Evolutionary conservation across 2,329 filamentous ascomycete species (phyloP), one percentile per base, ranked within the genome.

Genomic region (Endoconidiophora laricicola): DNA sequence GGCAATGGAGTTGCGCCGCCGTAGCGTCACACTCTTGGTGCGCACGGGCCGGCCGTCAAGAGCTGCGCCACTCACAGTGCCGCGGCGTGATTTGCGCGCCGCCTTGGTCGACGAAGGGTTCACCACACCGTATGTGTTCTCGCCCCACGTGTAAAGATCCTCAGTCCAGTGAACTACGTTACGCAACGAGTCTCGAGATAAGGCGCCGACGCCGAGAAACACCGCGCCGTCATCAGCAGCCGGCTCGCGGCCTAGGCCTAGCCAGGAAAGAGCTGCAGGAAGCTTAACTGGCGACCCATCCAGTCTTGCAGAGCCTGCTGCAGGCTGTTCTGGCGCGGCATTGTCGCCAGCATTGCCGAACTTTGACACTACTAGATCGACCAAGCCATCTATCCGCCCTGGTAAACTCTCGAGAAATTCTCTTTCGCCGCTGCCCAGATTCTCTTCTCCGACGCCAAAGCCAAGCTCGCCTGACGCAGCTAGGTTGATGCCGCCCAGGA

Each of bases 401-500:
- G 86, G 78, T 54, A 94, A 78, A n/a, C 86, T 86, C 63, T 96
- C 90, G 1, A 98, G 69, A 0, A 96, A 90, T 58, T 93, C 90
- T 58, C 90, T 74, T 66, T 96, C 90, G 29, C 87, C 87, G 61
- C 90, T 95, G 3, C 90, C 90, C 62, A 87, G 82, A 50, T 95
- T 86, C 66, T 96, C 91, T 62, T 96, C 91, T 16, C 91, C 91
- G 1, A 96, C 91, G 0, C 91, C 91, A 43, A 95, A 77, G 14
- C 91, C 91, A 23, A 96, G 74, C 65, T 96, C 90, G 16, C 91
- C 90, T 33, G 86, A 87, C 5, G 83, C 85, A 10, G 88, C 86
- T 29, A 98, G 71, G 63, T 94, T 94, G 60, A 94, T 78, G 4
- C 85, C 87, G 9, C 81, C 78, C 59, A 86, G 87, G 4, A 94